phyloP scores from a whole-genome alignment of 495 filamentous ascomycete genomes.

The Podospora conica region DNA sequence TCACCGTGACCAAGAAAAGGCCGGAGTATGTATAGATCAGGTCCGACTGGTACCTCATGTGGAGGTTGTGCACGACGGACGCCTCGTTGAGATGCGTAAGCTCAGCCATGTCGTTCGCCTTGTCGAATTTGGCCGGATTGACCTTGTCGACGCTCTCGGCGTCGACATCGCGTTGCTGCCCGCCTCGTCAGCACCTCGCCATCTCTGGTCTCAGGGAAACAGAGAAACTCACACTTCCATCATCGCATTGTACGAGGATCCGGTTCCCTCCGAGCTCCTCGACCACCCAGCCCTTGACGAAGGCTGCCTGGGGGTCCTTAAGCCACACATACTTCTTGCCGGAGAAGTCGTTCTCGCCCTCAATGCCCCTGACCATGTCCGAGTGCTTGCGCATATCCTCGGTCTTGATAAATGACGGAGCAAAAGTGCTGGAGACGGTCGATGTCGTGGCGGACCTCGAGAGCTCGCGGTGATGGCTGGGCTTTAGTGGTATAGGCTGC shows the following conservation, averaged over 20 bases:
- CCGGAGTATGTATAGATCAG: conserved; percentile 99
- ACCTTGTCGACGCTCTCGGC: conserved; percentile 90
- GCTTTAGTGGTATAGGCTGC: conserved; percentile 26
- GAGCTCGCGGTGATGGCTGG: conserved; percentile 49
- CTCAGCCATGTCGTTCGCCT: conserved; percentile 98
- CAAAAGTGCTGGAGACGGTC: conserved; percentile 69
- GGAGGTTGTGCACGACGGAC: conserved; percentile 94
- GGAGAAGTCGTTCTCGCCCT: conserved; percentile 96
- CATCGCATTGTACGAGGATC: conserved; percentile 84
- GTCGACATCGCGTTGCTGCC: conserved; percentile 78
- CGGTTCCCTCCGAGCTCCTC: conserved; percentile 64
- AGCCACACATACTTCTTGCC: conserved; percentile 99
- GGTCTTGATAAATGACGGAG: conserved; percentile 87
- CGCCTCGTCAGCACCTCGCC: conserved; percentile 22
- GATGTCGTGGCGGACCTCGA: conserved; percentile 51
- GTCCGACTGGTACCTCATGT: conserved; percentile 88
- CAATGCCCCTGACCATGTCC: conserved; percentile 69
- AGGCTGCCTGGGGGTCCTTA: conserved; percentile 76
- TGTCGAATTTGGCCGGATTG: conserved; percentile 99
- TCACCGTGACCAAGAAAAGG: conserved; percentile 92
- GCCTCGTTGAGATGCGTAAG: conserved; percentile 96
- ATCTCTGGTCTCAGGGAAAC: neutral
- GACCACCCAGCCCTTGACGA: conserved; percentile 85
- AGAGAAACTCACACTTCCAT: conserved; percentile 67
- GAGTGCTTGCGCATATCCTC: conserved; percentile 61